phyloP scores from a whole-genome alignment of 1,284 basidiomycete species.

The Marasmius sp. region DNA sequence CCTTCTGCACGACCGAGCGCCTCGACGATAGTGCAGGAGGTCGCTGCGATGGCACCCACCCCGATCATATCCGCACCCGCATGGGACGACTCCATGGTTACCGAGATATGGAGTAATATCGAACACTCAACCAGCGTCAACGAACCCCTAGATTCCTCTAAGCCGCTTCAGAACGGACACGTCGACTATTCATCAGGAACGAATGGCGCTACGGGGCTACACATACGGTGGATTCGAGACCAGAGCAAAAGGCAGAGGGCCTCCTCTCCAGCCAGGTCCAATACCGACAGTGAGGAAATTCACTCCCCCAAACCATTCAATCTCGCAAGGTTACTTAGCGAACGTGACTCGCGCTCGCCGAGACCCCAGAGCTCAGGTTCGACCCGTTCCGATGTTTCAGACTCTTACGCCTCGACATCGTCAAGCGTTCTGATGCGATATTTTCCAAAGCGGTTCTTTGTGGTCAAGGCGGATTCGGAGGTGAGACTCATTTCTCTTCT shows the following conservation, averaged over 20 bases:
- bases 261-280: too few species aligned
- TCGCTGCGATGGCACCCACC: neutral
- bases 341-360: too few species aligned
- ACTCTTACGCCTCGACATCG: conserved; percentile 65
- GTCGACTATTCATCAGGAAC: too few species aligned
- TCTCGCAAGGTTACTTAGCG: too few species aligned
- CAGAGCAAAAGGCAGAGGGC: too few species aligned
- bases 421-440: conserved; percentile 71
- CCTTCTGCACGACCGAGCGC: neutral
- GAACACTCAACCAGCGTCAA: neutral
- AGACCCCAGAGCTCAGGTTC: conserved; percentile 35
- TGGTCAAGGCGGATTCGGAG: conserved; percentile 84
- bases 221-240: too few species aligned
- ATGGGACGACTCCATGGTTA: neutral
- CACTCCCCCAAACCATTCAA: too few species aligned
- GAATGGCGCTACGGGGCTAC: too few species aligned
- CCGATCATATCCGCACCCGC: neutral
- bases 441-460: conserved; percentile 89
- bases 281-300: too few species aligned
- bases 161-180: too few species aligned
- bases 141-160: too few species aligned
- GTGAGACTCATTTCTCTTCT: conserved; percentile 35
- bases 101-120: neutral
- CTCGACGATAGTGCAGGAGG: neutral
- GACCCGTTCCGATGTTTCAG: conserved; percentile 40